phyloP scores from a whole-genome alignment of 2,329 filamentous ascomycete genomes.

The Trichoderma sp. region DNA sequence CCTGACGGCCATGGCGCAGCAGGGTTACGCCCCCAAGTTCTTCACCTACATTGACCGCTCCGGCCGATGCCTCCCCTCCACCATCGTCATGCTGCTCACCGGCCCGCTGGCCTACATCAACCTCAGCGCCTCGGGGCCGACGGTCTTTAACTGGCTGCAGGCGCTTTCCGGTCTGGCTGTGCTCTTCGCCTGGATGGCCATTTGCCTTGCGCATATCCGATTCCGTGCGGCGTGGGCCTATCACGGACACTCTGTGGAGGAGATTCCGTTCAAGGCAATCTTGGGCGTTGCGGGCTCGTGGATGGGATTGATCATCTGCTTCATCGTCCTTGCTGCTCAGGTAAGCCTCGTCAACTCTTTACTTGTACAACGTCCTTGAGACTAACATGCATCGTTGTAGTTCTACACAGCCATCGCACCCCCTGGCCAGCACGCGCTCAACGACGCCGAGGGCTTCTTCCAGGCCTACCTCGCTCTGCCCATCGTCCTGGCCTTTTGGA shows the following conservation, averaged over 20 bases:
- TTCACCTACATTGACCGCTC: constrained; percentile 58
- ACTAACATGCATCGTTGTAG: constrained; percentile 31
- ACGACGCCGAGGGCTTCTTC: constrained; percentile 56
- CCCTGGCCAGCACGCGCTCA: constrained; percentile 36
- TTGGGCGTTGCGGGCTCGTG: constrained; percentile 65
- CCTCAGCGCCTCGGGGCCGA: constrained; percentile 48
- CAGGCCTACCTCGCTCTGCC: constrained; percentile 56
- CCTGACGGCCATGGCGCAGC: constrained; percentile 57
- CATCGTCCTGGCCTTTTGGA: constrained; percentile 58
- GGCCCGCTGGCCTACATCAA: constrained; percentile 53
- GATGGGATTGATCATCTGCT: constrained; percentile 60
- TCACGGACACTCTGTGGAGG: constrained; percentile 62
- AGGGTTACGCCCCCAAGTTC: constrained; percentile 57
- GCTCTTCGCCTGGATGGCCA: constrained; percentile 67
- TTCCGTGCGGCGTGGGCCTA: constrained; percentile 63
- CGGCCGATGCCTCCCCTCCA: constrained; percentile 53
- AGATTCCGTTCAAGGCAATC: constrained; percentile 64
- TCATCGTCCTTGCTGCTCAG: constrained; percentile 56
- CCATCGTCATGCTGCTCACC: constrained; percentile 50
- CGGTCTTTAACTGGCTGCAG: constrained; percentile 66
- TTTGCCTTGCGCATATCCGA: constrained; percentile 67
- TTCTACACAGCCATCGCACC: constrained; percentile 54
- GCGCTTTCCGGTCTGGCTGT: constrained; percentile 64
- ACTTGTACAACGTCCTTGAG: constrained; percentile 18
- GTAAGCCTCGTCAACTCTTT: constrained; percentile 35